A percentile compares a stretch with the other conserved stretches of the same genome.
Conservation (phyloP, 805 yeast genomes). For the Cyberlindnera samutprakarnensis region DNA sequence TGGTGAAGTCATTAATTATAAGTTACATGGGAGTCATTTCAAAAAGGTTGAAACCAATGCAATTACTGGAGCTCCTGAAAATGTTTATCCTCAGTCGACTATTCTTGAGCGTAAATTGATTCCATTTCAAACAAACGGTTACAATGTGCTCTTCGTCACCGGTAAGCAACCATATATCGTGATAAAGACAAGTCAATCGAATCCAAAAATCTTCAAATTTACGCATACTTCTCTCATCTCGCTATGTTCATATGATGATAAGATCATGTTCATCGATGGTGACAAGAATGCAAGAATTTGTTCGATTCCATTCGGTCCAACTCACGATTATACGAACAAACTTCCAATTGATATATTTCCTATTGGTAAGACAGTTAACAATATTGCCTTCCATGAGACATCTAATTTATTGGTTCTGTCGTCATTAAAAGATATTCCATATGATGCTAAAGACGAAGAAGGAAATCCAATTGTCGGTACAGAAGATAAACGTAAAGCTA, state of each 20-base stretch:
- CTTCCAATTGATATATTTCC: constrained; percentile 48
- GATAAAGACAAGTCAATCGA: constrained; percentile 54
- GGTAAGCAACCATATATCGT: constrained; percentile 69
- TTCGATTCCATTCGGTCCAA: constrained; percentile 25
- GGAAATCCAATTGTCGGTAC: constrained; percentile 55
- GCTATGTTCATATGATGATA: constrained; percentile 41
- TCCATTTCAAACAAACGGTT: constrained; percentile 52
- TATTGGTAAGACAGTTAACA: constrained; percentile 56
- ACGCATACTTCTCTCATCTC: constrained; percentile 61
- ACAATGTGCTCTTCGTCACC: constrained; percentile 57
- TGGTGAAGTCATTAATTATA: constrained; percentile 69
- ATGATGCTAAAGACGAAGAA: constrained; percentile 67
- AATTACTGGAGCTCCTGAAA: constrained; percentile 75
- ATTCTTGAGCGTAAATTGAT: constrained; percentile 58
- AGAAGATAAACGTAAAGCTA: constrained; percentile 45
- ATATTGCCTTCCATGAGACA: constrained; percentile 61
- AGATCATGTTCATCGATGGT: constrained; percentile 63
- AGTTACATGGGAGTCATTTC: constrained; percentile 40
- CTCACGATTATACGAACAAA: constrained; percentile 48
- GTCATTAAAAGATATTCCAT: constrained; percentile 50
- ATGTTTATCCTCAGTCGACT: constrained; percentile 56
- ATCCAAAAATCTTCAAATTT: constrained; percentile 60
- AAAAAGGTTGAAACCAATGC: constrained; percentile 33
- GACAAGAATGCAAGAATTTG: constrained; percentile 57
- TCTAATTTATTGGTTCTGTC: constrained; percentile 59